A percentile compares a stretch with the other conserved stretches of the same genome.
Evolutionary conservation across 1,284 basidiomycete genomes (phyloP).

Genomic region (Mrakiaceae sp.): DNA sequence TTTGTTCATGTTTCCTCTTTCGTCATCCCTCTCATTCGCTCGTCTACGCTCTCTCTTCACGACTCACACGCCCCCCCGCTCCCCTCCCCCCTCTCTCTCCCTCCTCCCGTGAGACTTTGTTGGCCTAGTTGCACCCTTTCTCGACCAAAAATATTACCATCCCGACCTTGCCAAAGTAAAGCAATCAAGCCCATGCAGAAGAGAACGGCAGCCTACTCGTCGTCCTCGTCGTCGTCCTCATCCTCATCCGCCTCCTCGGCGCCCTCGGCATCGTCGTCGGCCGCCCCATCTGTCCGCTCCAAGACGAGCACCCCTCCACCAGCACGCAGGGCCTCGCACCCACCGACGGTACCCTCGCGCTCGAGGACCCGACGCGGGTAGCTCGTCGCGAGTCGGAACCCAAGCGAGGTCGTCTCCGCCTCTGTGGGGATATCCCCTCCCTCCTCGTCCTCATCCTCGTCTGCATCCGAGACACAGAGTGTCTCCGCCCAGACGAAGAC

Average conservation of each 20-base stretch:
- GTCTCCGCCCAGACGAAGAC: slow-evolving; percentile 16
- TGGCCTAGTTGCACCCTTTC: too few relatives aligned
- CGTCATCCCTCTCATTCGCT: background rate
- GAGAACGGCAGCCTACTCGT: too few relatives aligned
- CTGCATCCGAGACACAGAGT: background rate
- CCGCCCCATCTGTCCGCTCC: slow-evolving; percentile 1
- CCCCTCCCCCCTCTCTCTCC: background rate
- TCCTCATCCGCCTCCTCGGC: background rate
- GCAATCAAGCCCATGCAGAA: too few relatives aligned
- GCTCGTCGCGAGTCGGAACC: slow-evolving; percentile 12
- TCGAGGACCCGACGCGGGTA: slow-evolving; percentile 13
- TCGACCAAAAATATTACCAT: too few relatives aligned
- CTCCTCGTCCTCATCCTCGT: background rate
- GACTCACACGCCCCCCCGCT: background rate
- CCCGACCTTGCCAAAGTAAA: too few relatives aligned
- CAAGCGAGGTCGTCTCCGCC: background rate
- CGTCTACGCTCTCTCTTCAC: background rate
- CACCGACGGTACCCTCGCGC: slow-evolving; percentile 6
- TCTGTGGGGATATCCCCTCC: background rate
- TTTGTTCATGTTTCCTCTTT: background rate
- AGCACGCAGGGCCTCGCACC: slow-evolving; percentile 3
- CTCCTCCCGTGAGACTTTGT: background rate
- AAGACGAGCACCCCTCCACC: slow-evolving; percentile 12
- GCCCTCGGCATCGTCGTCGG: background rate
- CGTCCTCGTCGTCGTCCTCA: too few relatives aligned